Evolutionary conservation across 164 flowering plant species (phyloP), one percentile per base, ranked within the genome.

Genomic region (Nymphaea thermarum): DNA sequence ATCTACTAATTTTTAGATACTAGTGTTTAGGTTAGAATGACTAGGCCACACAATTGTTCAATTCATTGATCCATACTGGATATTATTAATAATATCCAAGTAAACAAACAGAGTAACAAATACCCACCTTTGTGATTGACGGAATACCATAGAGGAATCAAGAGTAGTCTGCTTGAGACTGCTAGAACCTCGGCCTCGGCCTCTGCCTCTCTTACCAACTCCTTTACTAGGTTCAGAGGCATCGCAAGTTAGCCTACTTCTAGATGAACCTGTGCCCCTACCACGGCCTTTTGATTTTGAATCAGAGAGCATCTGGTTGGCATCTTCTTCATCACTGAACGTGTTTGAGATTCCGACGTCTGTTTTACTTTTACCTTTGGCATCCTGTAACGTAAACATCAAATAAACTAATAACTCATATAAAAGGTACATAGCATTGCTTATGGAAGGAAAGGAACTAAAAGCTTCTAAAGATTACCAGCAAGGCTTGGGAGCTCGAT

Each of bases 321-420:
- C 67, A 67, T 88, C 96, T 70, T 95, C 99, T 77, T 92, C 98
- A 78, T 95, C 97, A 74, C 99, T 92, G 67, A 95, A 90, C 36
- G 95, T 80, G 78, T 77, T 82, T 62, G 83, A 76, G 81, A 70
- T 79, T 65, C 83, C 88, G 67, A 70, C 42, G 64, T 86, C 88
- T 16, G 78, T 68, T 67, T 77, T 42, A 72, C 73, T 78, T 82
- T 73, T 87, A 68, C 79, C 79, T 71, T 82, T 79, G 44, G 69
- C 45, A 73, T 81, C 83, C 99, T 94, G 75, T 55, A 78, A 62
- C 68, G 63, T 70, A 70, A 53, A 71, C 12, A 67, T 25, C 65
- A 14, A 57, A 71, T 77, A 45, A 15, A 61, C n/a, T 16, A 6
- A 5, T 5, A 61, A 45, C 53, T 5, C 2, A 45, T 5, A 45